Evolutionary conservation across 805 yeast genomes (phyloP), one percentile per base, ranked within the genome.

Genomic region (Spathaspora gorwiae): DNA sequence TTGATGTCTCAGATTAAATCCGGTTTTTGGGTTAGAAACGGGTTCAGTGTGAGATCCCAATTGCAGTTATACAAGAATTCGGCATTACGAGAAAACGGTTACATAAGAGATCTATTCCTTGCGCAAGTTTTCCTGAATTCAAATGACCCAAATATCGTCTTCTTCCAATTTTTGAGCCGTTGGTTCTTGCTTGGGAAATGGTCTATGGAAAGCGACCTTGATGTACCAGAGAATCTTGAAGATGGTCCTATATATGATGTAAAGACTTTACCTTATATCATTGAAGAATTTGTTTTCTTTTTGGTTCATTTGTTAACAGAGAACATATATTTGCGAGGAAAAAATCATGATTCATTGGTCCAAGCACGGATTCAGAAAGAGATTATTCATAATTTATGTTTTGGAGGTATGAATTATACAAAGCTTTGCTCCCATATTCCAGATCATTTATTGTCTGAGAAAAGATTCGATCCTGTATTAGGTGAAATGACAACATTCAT

Each of bases 11-110:
- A 94, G 55, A 86, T 92, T 7, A 84, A 87, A 48, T 81, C 86
- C 0, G 97, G 97, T 0, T 77, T 84, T 45, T 92, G 98, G 98
- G 97, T 92, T 0, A 77, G 98, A 56, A 92, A 92, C 63, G 99
- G 99, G 0, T 76, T 80, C 47, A 84, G 90, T 35, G 81, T 89
- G 5, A 74, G 85, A 35, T 81, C 83, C 26, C 98, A 92, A 58
- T 73, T 86, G 51, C 84, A 82, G 53, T 81, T 90, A 46, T 92
- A 92, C 60, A 77, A 85, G 35, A 83, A 80, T 47, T 77, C 90
- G 10, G 86, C 89, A 4, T 73, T 90, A 41, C 72, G 97, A 44
- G 97, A 90, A 51, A 79, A 80, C 48, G 95, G 97, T 0, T 90
- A 76, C 57, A 72, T 81, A 54, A 75, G 95, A 53, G 98, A 94